Evolutionary conservation across 192 early-diverging fungal species (phyloP).

Genomic region (Radiomyces spectabilis): DNA sequence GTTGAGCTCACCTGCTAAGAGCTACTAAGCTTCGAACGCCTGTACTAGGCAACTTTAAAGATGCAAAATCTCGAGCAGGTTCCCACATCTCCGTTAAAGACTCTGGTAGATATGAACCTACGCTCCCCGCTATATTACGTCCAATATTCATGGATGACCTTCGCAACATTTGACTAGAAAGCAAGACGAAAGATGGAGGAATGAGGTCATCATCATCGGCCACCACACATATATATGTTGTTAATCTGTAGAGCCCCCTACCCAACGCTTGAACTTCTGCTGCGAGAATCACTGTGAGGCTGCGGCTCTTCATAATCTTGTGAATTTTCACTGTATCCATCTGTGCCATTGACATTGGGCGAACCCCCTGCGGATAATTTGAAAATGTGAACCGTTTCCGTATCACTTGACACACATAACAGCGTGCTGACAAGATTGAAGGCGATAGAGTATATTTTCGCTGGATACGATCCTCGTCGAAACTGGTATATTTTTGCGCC

Average conservation of each 20-base stretch:
- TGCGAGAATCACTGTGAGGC: background rate
- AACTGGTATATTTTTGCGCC: conserved; percentile 87
- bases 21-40: conserved; percentile 70
- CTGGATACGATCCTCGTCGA: conserved; percentile 85
- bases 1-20: conserved; percentile 46
- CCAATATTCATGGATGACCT: conserved; percentile 48
- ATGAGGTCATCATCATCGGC: too few relatives aligned
- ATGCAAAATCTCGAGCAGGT: conserved; percentile 89
- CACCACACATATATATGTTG: background rate
- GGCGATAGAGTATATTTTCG: conserved; percentile 84
- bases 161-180: conserved; percentile 40
- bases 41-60: conserved; percentile 74
- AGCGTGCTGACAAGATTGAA: conserved; percentile 68
- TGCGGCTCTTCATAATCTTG: background rate
- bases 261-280: conserved; percentile 19
- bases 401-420: conserved; percentile 81
- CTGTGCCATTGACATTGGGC: background rate
- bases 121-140: conserved; percentile 64
- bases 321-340: background rate
- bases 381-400: conserved; percentile 95
- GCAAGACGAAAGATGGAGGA: too few relatives aligned
- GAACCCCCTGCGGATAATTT: conserved; percentile 36
- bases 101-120: conserved; percentile 82
- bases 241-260: conserved; percentile 2
- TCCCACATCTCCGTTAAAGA: conserved; percentile 88